Evolutionary conservation across 2,329 filamentous ascomycete species (phyloP).

Genomic region (Drechslerella dactyloides): DNA sequence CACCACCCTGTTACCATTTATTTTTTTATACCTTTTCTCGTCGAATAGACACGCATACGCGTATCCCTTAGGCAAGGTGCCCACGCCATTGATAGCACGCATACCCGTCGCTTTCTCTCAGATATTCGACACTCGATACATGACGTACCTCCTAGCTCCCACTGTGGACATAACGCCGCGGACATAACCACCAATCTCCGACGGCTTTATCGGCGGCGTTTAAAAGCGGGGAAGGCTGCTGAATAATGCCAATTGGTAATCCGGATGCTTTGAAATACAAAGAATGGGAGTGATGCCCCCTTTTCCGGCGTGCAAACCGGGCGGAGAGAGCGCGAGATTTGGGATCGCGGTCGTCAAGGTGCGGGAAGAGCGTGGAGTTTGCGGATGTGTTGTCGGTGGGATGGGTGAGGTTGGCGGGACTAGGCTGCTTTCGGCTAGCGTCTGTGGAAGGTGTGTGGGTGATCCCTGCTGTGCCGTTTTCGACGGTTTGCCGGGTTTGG

Average conservation of each 20-base stretch:
- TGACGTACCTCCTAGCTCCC: background rate
- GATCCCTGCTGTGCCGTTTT: slow-evolving; percentile 1
- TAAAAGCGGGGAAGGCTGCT: slow-evolving; percentile 10
- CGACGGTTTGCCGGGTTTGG: background rate
- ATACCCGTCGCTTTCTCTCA: too few species aligned
- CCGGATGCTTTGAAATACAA: slow-evolving; percentile 33
- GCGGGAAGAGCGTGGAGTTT: slow-evolving; percentile 21
- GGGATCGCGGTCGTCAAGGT: background rate
- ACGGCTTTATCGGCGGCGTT: slow-evolving; percentile 7
- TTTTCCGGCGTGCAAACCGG: slow-evolving; percentile 38
- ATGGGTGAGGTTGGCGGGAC: slow-evolving; percentile 1
- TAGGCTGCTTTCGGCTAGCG: slow-evolving; percentile 29
- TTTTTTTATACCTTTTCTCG: too few species aligned
- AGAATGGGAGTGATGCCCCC: slow-evolving; percentile 4
- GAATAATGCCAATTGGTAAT: slow-evolving; percentile 14
- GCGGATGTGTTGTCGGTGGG: slow-evolving; percentile 29
- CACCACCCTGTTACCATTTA: too few species aligned
- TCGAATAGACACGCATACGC: too few species aligned
- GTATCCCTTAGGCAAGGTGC: too few species aligned
- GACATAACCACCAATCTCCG: slow-evolving; percentile 48
- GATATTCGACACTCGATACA: too few species aligned
- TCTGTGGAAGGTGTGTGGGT: slow-evolving; percentile 7
- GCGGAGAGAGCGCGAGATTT: slow-evolving; percentile 14
- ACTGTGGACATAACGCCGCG: slow-evolving; percentile 30
- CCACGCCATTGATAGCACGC: too few species aligned